Percentiles rank a stretch among this genome's conserved stretches.
Evolutionary conservation across 768 basidiomycete genomes (phyloP).

Genomic region (Mycena filopes): DNA sequence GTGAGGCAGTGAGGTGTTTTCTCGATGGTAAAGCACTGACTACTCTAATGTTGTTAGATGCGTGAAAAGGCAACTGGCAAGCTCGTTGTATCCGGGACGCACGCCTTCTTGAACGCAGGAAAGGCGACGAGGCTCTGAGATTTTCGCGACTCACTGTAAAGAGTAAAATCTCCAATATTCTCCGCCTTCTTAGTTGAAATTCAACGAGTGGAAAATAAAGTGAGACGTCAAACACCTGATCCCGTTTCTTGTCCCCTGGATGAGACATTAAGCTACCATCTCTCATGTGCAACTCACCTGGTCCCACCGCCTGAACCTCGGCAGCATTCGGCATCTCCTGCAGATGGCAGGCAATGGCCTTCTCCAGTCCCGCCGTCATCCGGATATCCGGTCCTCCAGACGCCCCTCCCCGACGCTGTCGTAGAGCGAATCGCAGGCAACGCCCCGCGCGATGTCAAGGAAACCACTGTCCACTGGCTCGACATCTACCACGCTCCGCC

Average conservation of each 20-base stretch:
- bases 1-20: background rate
- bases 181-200: no score
- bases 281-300: no score
- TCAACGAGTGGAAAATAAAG: no score
- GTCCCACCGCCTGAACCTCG: no score
- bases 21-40: no score
- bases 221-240: no score
- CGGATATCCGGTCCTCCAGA: conserved; percentile 32
- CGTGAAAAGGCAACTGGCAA: conserved; percentile 16
- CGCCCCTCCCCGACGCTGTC: conserved; percentile 37
- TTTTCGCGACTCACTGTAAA: background rate
- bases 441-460: conserved; percentile 49
- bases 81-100: conserved; percentile 17
- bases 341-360: background rate
- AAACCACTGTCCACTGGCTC: conserved; percentile 51
- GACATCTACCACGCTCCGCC: conserved; percentile 37
- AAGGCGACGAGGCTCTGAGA: background rate
- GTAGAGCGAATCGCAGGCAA: conserved; percentile 47
- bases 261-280: no score
- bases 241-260: no score
- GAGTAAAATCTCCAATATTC: no score
- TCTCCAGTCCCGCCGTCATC: background rate
- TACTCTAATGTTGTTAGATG: conserved; percentile 16
- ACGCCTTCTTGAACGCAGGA: conserved; percentile 23
- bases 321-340: no score